A percentile compares a stretch with the other conserved stretches of the same genome.
Evolutionary conservation across 192 early-diverging fungal species (phyloP).

Genomic region (Coemansia sp.): DNA sequence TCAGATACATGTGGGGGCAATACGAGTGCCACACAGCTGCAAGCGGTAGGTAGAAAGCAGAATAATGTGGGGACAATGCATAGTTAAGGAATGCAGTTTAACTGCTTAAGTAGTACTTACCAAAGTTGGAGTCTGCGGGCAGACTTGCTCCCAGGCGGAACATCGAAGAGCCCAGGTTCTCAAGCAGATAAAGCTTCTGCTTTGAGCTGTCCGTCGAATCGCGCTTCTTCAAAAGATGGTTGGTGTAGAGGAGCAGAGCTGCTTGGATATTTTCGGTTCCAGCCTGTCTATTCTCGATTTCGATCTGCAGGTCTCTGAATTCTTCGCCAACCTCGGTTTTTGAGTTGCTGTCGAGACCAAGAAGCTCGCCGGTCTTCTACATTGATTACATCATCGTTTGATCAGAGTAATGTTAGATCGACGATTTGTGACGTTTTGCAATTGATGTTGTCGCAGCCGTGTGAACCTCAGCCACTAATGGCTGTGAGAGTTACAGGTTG

Average conservation of each 20-base stretch:
- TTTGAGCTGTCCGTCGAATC: slow-evolving; percentile 61
- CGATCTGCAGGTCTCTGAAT: slow-evolving; percentile 72
- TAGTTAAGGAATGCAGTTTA: background rate
- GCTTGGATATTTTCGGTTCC: slow-evolving; percentile 64
- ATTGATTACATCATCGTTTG: background rate
- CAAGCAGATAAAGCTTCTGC: slow-evolving; percentile 61
- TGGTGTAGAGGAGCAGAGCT: slow-evolving; percentile 52
- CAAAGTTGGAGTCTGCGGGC: slow-evolving; percentile 50
- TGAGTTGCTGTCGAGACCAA: slow-evolving; percentile 59
- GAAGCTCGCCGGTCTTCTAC: slow-evolving; percentile 76
- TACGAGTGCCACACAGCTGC: too few relatives aligned
- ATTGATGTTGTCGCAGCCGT: too few relatives aligned
- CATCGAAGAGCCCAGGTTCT: slow-evolving; percentile 66
- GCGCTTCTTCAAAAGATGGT: slow-evolving; percentile 63
- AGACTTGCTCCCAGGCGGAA: slow-evolving; percentile 57
- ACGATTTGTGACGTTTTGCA: too few relatives aligned
- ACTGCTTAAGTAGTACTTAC: slow-evolving; percentile 18
- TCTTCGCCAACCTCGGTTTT: slow-evolving; percentile 77
- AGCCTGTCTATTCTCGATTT: slow-evolving; percentile 64
- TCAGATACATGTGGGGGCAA: too few relatives aligned
- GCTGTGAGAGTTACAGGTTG: too few relatives aligned
- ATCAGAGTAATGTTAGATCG: background rate
- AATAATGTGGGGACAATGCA: too few relatives aligned
- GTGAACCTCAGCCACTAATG: too few relatives aligned
- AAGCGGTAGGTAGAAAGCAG: too few relatives aligned